phyloP scores from a whole-genome alignment of 2,329 filamentous ascomycete genomes.

The Colletotrichum sp. region DNA sequence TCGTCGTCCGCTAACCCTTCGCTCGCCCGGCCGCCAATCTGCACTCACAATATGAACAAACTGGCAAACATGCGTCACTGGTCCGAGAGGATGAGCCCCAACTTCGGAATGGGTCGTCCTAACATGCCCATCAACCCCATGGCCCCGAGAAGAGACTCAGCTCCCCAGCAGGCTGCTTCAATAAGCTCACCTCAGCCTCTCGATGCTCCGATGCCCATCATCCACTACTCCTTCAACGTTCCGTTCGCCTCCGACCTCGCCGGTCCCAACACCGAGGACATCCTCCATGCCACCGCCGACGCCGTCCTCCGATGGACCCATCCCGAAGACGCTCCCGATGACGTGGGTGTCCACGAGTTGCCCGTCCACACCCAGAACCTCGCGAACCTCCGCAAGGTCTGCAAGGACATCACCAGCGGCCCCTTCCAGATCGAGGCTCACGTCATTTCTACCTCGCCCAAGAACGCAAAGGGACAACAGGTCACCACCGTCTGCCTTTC shows the following conservation, averaged over 20 bases:
- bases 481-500: slow-evolving; percentile 92
- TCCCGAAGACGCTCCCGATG: slow-evolving; percentile 83
- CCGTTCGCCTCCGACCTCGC: slow-evolving; percentile 92
- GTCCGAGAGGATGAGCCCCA: slow-evolving; percentile 73
- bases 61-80: slow-evolving; percentile 75
- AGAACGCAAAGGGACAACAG: slow-evolving; percentile 67
- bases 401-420: slow-evolving; percentile 78
- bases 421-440: slow-evolving; percentile 79
- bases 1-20: slow-evolving; percentile 28
- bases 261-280: slow-evolving; percentile 92
- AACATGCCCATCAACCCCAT: slow-evolving; percentile 61
- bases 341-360: slow-evolving; percentile 83
- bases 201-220: slow-evolving; percentile 63
- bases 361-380: slow-evolving; percentile 93
- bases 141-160: slow-evolving; percentile 63
- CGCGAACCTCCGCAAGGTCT: slow-evolving; percentile 77
- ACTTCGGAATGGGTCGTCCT: slow-evolving; percentile 68
- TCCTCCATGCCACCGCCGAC: slow-evolving; percentile 88
- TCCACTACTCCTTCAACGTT: slow-evolving; percentile 97
- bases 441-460: slow-evolving; percentile 83
- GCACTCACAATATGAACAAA: slow-evolving; percentile 66
- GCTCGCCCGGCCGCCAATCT: slow-evolving; percentile 30
- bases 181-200: slow-evolving; percentile 72
- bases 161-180: slow-evolving; percentile 55
- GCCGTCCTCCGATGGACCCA: slow-evolving; percentile 94